These are phyloP conservation scores for Rhodotorula sp. DNA, from an alignment of 1,284 basidiomycete genomes.

Conservation along the genomic window DNA sequence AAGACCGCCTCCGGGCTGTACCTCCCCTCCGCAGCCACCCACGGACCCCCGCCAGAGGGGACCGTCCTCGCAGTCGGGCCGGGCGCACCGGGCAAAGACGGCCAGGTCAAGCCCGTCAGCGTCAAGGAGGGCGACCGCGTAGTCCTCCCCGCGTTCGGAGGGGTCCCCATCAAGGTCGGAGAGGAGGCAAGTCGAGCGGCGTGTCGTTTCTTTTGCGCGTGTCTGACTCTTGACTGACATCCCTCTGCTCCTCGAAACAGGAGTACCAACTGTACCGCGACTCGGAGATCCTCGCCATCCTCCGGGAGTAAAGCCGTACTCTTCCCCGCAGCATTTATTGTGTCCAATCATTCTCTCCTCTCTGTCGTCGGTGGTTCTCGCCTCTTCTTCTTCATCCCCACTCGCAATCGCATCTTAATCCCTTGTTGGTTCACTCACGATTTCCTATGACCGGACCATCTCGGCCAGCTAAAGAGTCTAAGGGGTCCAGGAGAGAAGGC, in stretches of 20 bases:
- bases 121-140: conserved; percentile 91
- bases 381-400: too few relatives aligned
- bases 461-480: too few relatives aligned
- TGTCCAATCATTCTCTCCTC: too few relatives aligned
- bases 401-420: too few relatives aligned
- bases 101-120: conserved; percentile 68
- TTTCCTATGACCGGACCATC: too few relatives aligned
- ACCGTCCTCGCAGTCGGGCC: conserved; percentile 95
- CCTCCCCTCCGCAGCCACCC: conserved; percentile 82
- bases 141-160: conserved; percentile 92
- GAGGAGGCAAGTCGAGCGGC: conserved; percentile 71
- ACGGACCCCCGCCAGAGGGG: conserved; percentile 84
- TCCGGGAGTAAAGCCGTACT: conserved; percentile 67
- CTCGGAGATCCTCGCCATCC: conserved; percentile 93
- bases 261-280: conserved; percentile 96
- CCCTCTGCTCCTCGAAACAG: conserved; percentile 53
- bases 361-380: too few relatives aligned
- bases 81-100: conserved; percentile 82
- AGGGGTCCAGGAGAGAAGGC: too few relatives aligned
- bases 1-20: conserved; percentile 94
- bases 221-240: neutral
- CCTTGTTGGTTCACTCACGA: too few relatives aligned
- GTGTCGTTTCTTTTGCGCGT: too few relatives aligned
- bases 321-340: neutral
- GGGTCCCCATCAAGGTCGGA: conserved; percentile 91